Evolutionary conservation across 257 asterid species (phyloP).

Genomic region (Orobanche coerulescens): DNA sequence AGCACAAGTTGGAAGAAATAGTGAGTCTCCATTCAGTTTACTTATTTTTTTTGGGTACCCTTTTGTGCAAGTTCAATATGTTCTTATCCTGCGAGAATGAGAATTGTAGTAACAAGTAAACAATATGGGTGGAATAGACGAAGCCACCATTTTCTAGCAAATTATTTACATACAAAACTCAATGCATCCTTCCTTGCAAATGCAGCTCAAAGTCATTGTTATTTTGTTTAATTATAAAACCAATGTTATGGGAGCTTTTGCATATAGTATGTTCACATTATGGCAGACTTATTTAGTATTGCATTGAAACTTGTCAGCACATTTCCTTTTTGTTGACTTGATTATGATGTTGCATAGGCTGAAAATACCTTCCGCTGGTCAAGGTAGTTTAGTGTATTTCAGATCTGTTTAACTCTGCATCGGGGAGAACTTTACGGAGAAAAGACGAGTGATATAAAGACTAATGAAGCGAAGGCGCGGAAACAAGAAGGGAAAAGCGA

Average conservation of each 20-base stretch:
- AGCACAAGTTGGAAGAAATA: neutral
- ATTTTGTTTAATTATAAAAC: neutral
- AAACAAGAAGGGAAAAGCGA: constrained; percentile 56
- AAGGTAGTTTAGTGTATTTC: neutral
- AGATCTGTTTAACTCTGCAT: constrained; percentile 16
- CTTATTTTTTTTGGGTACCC: too few species aligned
- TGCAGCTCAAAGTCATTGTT: constrained; percentile 2
- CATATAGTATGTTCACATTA: neutral
- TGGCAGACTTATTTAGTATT: constrained; percentile 1
- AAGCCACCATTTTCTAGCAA: too few species aligned
- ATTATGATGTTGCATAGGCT: constrained; percentile 23
- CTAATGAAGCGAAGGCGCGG: constrained; percentile 80
- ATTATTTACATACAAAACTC: neutral
- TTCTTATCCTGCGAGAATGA: too few species aligned
- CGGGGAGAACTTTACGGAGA: constrained; percentile 6
- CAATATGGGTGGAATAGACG: too few species aligned
- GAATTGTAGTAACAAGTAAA: too few species aligned
- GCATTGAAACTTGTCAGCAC: neutral
- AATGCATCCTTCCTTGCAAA: neutral
- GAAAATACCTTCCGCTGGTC: constrained; percentile 9
- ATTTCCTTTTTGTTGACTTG: constrained; percentile 2
- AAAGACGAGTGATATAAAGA: constrained; percentile 16
- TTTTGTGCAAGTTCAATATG: too few species aligned
- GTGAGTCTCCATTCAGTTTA: neutral
- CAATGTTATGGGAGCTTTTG: neutral